Base-by-base conservation (phyloP, 2,329 filamentous ascomycete species). In the Colletotrichum lupini region DNA sequence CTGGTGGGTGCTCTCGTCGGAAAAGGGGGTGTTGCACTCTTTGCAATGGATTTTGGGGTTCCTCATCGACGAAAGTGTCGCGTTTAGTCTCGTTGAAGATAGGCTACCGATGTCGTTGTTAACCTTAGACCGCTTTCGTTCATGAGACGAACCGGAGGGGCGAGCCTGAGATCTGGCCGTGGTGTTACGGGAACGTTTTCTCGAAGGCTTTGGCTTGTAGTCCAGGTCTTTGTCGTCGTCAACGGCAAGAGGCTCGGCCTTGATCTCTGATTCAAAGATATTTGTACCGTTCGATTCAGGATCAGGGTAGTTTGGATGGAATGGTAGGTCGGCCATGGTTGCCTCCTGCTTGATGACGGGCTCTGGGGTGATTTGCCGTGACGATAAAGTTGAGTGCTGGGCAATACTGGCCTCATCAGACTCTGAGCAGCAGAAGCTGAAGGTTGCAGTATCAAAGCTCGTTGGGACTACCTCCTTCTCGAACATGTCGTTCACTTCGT, bases 1-100 rank as follows among this genome's bases (percentile, higher is more conserved):
- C 59, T 87, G 82, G 2, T 90, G 85, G 4, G 82, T 76, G 7
- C 77, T 77, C 28, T 82, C 78, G 73, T 89, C 87, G 35, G 85
- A 83, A 80, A 89, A 90, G n/a, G 77, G 74, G 1, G 78, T 78
- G 6, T 77, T 67, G 76, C 85, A 87, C 24, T 84, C 78, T 1
- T 73, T 70, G 76, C 86, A 87, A 32, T 75, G 46, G 56, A 79
- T 79, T 14, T 62, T 67, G 22, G 63, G 53, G 35, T 72, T 76
- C 42, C 59, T 56, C 3, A 66, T 37, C 19, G 67, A 62, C 7
- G 62, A 11, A 22, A 68, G 30, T 8, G 68, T 12, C 4, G 57
- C 49, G 57, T 28, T 68, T 12, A 64, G 35, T 5, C 28, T 62
- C 22, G 42, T 12, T 11, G 42, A 9, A 16, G 42, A 3, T 2